Percentiles rank a stretch among this genome's conserved stretches.
These are phyloP conservation scores for Linnemannia exigua DNA, from an alignment of 192 early-diverging fungal species.

Conservation along the genomic window DNA sequence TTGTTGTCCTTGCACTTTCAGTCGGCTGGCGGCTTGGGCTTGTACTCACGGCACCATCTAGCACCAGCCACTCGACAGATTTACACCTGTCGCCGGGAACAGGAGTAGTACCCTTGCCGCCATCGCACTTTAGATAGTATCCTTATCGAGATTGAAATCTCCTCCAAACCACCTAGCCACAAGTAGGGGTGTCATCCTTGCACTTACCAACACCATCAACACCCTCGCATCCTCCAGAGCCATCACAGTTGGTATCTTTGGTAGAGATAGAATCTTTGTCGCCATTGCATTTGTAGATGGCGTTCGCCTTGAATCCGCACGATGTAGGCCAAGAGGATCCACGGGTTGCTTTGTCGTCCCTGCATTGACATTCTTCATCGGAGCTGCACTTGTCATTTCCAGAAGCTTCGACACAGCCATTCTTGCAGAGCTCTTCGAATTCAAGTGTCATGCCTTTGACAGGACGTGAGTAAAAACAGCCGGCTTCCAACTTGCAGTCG, in stretches of 20 bases:
- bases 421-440: too few species aligned
- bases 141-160: neutral
- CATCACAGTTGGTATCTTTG: neutral
- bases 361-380: too few species aligned
- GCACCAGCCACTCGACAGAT: neutral
- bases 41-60: neutral
- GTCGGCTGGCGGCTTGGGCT: neutral
- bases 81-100: neutral
- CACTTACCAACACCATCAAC: neutral
- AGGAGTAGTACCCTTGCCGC: neutral
- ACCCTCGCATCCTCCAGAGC: neutral
- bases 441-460: too few species aligned
- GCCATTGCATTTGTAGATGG: constrained; percentile 5
- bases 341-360: too few species aligned
- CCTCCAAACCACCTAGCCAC: too few species aligned
- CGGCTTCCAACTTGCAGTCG: neutral
- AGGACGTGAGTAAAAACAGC: neutral
- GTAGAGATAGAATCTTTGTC: neutral
- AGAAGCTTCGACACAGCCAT: too few species aligned
- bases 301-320: neutral
- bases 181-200: neutral
- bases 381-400: too few species aligned
- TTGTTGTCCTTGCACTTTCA: neutral
- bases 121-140: neutral
- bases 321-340: neutral